Percentiles rank a stretch among this genome's conserved stretches.
Evolutionary conservation across 1,139 yeast genomes (phyloP).

Genomic region (Blastobotrys persicus): DNA sequence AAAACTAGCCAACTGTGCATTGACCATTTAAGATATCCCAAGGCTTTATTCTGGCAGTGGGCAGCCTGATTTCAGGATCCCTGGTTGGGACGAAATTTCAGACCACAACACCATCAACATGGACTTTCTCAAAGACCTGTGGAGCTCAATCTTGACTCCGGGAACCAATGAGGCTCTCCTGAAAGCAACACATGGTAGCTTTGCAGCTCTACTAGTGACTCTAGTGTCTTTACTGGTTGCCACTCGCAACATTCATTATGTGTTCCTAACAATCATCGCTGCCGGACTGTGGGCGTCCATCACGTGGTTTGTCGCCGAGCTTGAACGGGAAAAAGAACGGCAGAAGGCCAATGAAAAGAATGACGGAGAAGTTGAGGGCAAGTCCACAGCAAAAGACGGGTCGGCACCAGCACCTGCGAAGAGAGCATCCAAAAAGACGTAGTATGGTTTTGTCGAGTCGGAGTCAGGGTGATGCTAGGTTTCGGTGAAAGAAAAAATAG

Average conservation of each 20-base stretch:
- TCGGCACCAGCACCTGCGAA: slow-evolving; percentile 1
- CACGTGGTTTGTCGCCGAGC: slow-evolving; percentile 82
- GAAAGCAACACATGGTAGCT: slow-evolving; percentile 74
- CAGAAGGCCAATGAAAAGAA: slow-evolving; percentile 9
- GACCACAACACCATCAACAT: background rate
- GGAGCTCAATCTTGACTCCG: slow-evolving; percentile 93
- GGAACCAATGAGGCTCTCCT: slow-evolving; percentile 88
- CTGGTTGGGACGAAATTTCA: no score
- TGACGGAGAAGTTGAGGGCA: slow-evolving; percentile 5
- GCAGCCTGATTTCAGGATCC: no score
- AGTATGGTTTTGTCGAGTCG: no score
- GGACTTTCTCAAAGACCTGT: slow-evolving; percentile 55
- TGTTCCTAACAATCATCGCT: slow-evolving; percentile 69
- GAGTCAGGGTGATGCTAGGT: no score
- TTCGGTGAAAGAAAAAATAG: no score
- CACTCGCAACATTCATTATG: slow-evolving; percentile 72
- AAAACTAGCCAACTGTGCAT: no score
- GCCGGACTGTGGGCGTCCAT: slow-evolving; percentile 70
- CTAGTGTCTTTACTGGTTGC: slow-evolving; percentile 57
- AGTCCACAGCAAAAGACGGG: slow-evolving; percentile 7
- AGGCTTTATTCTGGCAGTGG: no score
- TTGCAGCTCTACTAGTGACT: slow-evolving; percentile 52
- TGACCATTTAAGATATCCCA: no score
- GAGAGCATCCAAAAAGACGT: background rate
- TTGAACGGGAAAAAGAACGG: slow-evolving; percentile 38